Evolutionary conservation across 768 basidiomycete species (phyloP), one percentile per base, ranked within the genome.

Genomic region (Naganishia vaughanmartiniae): DNA sequence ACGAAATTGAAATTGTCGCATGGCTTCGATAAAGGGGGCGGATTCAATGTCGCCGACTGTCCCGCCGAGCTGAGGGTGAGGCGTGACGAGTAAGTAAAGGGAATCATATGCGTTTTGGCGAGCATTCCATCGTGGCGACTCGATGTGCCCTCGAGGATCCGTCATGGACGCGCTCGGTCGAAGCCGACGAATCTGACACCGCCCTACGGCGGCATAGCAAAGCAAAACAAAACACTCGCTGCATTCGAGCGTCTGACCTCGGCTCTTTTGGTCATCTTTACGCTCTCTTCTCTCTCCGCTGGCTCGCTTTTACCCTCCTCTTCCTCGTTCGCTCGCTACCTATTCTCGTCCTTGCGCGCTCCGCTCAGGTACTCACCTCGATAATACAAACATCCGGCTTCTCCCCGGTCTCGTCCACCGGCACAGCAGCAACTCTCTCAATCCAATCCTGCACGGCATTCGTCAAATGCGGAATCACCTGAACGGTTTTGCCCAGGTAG

Each of bases 1-100:
- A 68, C 95, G 89, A 85, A 97, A 97, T 79, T 99, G 95, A 85
- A 99, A 99, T 81, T 99, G 95, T n/a, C 95, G 89, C 90, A 99
- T 93, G 0, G 95, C 95, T 81, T 99, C 95, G 55, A 99, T 85
- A 81, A 99, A 99, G 2, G 95, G 95, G 3, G 94, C 94, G 7
- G 93, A 96, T 77, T 99, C 95, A 79, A 99, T 99, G 77, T 99
- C 95, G 54, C 95, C 95, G 19, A 99, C 95, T 0, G 95, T 99
- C 26, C 95, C 95, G 68, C 95, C 95, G 72, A 99, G 90, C 92
- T 58, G 24, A 19, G 36, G 33, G 19, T 4, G 30, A n/a, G 48
- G 48, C 94, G 72, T n/a, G 45, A 26, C 12, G 30, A 11, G 46
- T 66, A 21, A 70, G 55, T 28, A n/a, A 45, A 1, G n/a, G 11